These are phyloP conservation scores for Lactarius akahatsu DNA, from an alignment of 768 basidiomycete species.

Conservation along the genomic window DNA sequence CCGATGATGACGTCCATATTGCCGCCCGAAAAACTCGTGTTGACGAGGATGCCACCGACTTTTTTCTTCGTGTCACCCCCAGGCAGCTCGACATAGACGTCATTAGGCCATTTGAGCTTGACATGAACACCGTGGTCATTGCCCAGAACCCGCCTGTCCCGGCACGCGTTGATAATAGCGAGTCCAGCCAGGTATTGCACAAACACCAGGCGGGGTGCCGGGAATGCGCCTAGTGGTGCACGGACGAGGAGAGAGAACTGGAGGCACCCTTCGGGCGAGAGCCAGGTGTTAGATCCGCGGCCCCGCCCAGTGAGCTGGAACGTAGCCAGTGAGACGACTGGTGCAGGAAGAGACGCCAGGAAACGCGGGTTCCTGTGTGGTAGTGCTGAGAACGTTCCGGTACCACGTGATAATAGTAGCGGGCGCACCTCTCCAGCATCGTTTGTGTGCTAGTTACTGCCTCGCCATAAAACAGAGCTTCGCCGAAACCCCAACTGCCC, in stretches of 20 bases:
- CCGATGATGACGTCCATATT: slow-evolving; percentile 80
- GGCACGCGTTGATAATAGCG: slow-evolving; percentile 85
- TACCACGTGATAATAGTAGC: not conserved
- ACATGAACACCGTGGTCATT: slow-evolving; percentile 52
- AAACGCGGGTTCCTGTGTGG: slow-evolving; percentile 68
- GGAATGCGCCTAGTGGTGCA: slow-evolving; percentile 49
- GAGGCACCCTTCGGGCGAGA: slow-evolving; percentile 88
- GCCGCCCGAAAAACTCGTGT: slow-evolving; percentile 74
- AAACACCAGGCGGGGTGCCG: slow-evolving; percentile 76
- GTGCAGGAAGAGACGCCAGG: slow-evolving; percentile 65
- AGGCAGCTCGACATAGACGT: slow-evolving; percentile 70
- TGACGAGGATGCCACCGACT: slow-evolving; percentile 90
- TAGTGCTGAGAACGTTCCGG: slow-evolving; percentile 9
- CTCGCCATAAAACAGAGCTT: slow-evolving; percentile 82
- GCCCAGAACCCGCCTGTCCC: slow-evolving; percentile 53
- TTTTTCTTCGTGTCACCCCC: slow-evolving; percentile 59
- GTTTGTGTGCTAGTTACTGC: slow-evolving; percentile 94
- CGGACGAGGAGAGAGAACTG: slow-evolving; percentile 78
- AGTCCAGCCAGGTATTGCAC: slow-evolving; percentile 90
- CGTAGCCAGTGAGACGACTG: slow-evolving; percentile 80
- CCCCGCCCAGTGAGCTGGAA: slow-evolving; percentile 88
- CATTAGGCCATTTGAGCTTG: slow-evolving; percentile 95
- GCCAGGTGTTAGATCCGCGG: slow-evolving; percentile 86
- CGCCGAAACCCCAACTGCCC: slow-evolving; percentile 60
- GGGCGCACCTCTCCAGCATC: slow-evolving; percentile 82